phyloP scores from a whole-genome alignment of 2,329 filamentous ascomycete genomes.

The Fusarium nurragi region DNA sequence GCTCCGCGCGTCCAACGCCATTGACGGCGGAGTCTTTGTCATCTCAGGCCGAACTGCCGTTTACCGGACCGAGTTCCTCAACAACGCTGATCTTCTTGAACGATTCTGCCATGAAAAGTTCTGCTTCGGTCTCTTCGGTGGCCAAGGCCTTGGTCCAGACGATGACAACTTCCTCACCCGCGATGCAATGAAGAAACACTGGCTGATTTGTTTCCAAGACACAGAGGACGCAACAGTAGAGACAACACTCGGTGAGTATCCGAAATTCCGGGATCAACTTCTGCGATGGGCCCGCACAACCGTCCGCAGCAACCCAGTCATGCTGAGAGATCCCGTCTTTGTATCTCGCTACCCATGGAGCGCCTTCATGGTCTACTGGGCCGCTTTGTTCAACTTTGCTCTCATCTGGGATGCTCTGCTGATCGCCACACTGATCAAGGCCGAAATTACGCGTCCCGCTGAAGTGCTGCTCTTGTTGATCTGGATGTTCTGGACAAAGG shows the following conservation, averaged over 20 bases:
- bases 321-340: slow-evolving; percentile 55
- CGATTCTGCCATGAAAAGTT: slow-evolving; percentile 61
- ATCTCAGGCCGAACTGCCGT: slow-evolving; percentile 65
- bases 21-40: slow-evolving; percentile 68
- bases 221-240: slow-evolving; percentile 57
- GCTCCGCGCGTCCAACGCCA: slow-evolving; percentile 61
- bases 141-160: slow-evolving; percentile 56
- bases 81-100: slow-evolving; percentile 53
- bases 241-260: slow-evolving; percentile 61
- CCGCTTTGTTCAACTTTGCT: slow-evolving; percentile 65
- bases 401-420: slow-evolving; percentile 61
- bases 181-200: slow-evolving; percentile 60
- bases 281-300: slow-evolving; percentile 67
- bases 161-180: slow-evolving; percentile 72
- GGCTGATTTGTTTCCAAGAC: slow-evolving; percentile 65
- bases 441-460: background rate
- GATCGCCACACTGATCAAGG: slow-evolving; percentile 43
- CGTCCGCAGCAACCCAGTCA: slow-evolving; percentile 64
- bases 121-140: slow-evolving; percentile 53
- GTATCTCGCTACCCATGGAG: slow-evolving; percentile 52
- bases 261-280: slow-evolving; percentile 63
- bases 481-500: slow-evolving; percentile 67
- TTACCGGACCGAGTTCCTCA: slow-evolving; percentile 61
- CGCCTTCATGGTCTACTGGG: slow-evolving; percentile 65
- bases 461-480: slow-evolving; percentile 31